These are phyloP conservation scores for Skeletonema tropicum DNA, from an alignment of 108 stramenopile species.

Conservation along the genomic window DNA sequence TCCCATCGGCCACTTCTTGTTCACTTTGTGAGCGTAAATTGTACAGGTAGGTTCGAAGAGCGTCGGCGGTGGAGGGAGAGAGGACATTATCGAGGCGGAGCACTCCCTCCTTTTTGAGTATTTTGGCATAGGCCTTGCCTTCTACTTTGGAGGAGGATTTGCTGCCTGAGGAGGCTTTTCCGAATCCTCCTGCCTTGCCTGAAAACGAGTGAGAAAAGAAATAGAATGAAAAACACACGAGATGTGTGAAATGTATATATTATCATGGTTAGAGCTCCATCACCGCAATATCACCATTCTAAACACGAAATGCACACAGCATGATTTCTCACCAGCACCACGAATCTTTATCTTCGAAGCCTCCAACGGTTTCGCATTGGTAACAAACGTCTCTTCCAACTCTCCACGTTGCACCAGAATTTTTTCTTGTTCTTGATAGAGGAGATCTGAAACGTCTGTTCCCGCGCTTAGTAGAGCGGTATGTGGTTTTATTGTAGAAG, in stretches of 20 bases:
- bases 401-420: slow-evolving; percentile 61
- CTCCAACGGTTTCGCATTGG: slow-evolving; percentile 38
- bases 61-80: slow-evolving; percentile 52
- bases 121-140: slow-evolving; percentile 63
- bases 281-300: too few relatives aligned
- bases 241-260: not conserved
- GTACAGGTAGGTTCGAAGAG: slow-evolving; percentile 56
- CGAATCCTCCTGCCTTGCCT: slow-evolving; percentile 56
- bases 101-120: slow-evolving; percentile 67
- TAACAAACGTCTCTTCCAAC: slow-evolving; percentile 60
- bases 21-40: slow-evolving; percentile 48
- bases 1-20: slow-evolving; percentile 45
- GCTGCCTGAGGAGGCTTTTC: slow-evolving; percentile 16
- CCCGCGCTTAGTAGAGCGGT: not conserved
- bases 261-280: too few relatives aligned
- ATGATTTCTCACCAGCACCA: slow-evolving; percentile 25
- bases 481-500: not conserved
- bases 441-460: slow-evolving; percentile 26
- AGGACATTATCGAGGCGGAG: slow-evolving; percentile 79
- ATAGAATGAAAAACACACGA: not conserved
- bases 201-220: not conserved
- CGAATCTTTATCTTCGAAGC: slow-evolving; percentile 43
- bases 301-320: not conserved
- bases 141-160: slow-evolving; percentile 46
- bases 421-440: slow-evolving; percentile 80